Base-by-base conservation (phyloP, 306 rosid species). In the Crotalaria pallida region DNA sequence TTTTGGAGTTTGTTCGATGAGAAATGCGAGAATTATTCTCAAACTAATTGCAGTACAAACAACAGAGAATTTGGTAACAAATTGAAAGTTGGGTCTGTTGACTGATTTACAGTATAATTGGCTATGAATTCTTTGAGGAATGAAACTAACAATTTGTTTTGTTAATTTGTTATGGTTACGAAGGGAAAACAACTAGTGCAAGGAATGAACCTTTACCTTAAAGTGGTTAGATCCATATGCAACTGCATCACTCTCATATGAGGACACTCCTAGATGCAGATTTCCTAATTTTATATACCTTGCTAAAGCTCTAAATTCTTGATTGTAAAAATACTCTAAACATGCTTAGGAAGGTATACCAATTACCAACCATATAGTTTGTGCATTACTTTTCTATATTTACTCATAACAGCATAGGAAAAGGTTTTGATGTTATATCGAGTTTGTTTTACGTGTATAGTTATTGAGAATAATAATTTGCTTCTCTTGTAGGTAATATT, bases 1-100 rank as follows among this genome's bases (percentile, higher is more conserved):
- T 17, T 58, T 78, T 40, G 96, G 98, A 44, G 88, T 90, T 24
- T 92, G 96, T 83, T 76, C 90, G 93, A 86, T 92, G 98, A 85
- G 87, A 74, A 84, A 57, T 64, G 17, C 71, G 41, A 90, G 98
- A 96, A 93, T 69, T 36, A 71, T 51, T 34, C 44, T 43, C 51
- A 60, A 17, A 58, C 63, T 36, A 19, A 66, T 58, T 74, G 73
- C 92, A 93, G 98, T 81, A 91, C 87, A 93, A 86, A 85, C 89
- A 83, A 65, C 87, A 86, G 73, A 84, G 78, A 71, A 81, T n/a
- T 82, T 58, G 80, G 66, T 53, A 78, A 84, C 71, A 90, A 87
- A 77, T 56, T 93, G 77, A 86, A 86, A 76, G 85, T 85, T 7
- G 92, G 98, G 98, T 93, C 72, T 65, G 88, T 67, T 69, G 67